Conservation (phyloP, 1,284 basidiomycete genomes). For the Flammula alnicola region DNA sequence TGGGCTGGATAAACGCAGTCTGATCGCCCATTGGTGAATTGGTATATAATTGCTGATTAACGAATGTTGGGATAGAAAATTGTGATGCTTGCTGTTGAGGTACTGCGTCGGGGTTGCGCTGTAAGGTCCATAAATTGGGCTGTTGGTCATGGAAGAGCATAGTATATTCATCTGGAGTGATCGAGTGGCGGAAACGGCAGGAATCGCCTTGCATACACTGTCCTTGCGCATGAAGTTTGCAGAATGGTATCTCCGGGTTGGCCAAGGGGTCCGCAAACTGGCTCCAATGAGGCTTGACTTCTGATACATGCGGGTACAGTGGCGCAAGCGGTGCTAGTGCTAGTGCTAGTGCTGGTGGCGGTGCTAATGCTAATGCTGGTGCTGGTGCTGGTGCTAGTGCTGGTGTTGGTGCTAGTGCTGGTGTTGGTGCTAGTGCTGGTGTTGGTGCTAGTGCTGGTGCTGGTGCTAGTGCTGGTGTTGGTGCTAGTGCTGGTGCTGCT, state of each 20-base stretch:
- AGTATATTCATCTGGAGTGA: constrained; percentile 40
- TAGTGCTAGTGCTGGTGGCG: constrained; percentile 6
- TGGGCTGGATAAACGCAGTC: not conserved
- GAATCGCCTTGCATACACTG: constrained; percentile 33
- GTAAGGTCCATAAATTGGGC: constrained; percentile 34
- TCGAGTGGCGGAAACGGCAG: constrained; percentile 43
- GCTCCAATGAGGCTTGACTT: constrained; percentile 38
- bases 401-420: no score
- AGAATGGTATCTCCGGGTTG: constrained; percentile 38
- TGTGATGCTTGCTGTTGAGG: constrained; percentile 3
- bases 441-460: no score
- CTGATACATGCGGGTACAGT: constrained; percentile 21
- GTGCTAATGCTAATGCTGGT: no score
- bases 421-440: no score
- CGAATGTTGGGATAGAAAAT: no score
- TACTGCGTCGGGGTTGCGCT: not conserved
- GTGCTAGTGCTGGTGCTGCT: no score
- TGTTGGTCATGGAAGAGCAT: constrained; percentile 41
- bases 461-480: no score
- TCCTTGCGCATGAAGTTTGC: constrained; percentile 46
- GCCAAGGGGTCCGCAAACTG: constrained; percentile 44
- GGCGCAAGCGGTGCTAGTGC: not conserved
- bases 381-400: no score
- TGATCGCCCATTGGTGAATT: no score
- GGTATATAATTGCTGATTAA: no score